Evolutionary conservation across 1,284 basidiomycete genomes (phyloP), one percentile per base, ranked within the genome.

Genomic region (Trichosporon asahii): DNA sequence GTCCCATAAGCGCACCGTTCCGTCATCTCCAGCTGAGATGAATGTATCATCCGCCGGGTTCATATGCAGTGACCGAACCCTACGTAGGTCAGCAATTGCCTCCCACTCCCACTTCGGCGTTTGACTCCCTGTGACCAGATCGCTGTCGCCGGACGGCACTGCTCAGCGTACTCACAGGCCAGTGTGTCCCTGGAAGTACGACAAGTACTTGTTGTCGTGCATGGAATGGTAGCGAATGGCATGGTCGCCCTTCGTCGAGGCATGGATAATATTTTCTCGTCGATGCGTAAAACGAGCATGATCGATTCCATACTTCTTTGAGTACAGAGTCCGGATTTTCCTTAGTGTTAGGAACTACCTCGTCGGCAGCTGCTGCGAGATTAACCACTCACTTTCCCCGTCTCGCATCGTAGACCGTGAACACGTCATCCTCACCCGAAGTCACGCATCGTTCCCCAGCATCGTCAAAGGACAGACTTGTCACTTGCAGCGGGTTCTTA

Each of bases 1-100:
- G 83, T 99, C 97, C 97, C 97, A 99, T 23, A 99, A 84, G 46
- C 94, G 88, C n/a, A 99, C 94, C 0, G 94, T 95, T 76, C 92
- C 94, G 85, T 99, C 95, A 76, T 93, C 86, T 0, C 95, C 94
- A 0, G 90, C 93, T 7, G 95, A 97, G 86, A 99, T 90, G 84
- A 99, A 98, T 0, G 92, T 92, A 78, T 99, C 96, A 78, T 98
- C 92, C 1, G 91, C 87, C 0, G 97, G 97, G 3, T 92, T 95
- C 77, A 98, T 90, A 78, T 96, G 91, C 14, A 99, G 84, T 0
- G 95, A 95, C 27, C 93, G 88, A 3, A 99, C 97, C 69, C 89
- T 86, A 73, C 8, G 7, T 15, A 7, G 9, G 61, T 66, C 29
- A 68, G 29, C 15, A 65, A 21, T 25, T 12, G 23, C 25, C 53